Base-by-base conservation (phyloP, 1,139 yeast genomes). In the Saccharomyces hybrid region DNA sequence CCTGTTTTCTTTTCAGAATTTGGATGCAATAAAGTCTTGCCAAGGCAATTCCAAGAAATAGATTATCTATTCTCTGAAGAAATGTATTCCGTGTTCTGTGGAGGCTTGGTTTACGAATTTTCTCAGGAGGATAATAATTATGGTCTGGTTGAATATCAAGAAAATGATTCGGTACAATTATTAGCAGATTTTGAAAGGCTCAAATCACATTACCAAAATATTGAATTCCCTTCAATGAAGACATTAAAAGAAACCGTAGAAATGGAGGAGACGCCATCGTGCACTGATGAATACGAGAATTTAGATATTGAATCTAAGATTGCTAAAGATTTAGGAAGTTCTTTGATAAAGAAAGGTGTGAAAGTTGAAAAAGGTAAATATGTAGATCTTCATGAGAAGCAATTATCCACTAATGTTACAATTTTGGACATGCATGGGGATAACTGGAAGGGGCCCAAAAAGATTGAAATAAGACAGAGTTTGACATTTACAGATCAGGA, bases 31-130 rank as follows among this genome's bases (percentile, higher is more conserved):
- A 85, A 82, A 59, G 86, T 88, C 1, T 67, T 75, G 14, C 98
- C 98, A 6, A 80, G 99, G 62, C 67, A 74, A 20, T 93, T 93
- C 70, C 87, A 84, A 48, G 99, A 93, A 69, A 83, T 91, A 32
- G 76, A 74, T 16, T 73, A 91, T 31, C 72, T 93, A 56, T 86
- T 85, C 70, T 84, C 95, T 1, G 69, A 72, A 25, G 81, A 85
- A 59, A 89, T 93, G 97, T 75, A 84, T 41, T 78, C 79, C 34
- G 90, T 86, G 2, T 91, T 90, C 70, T 83, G 93, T 57, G 99
- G 99, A 7, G 99, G 99, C 0, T 75, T 93, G 56, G 95, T 89
- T 2, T 93, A 93, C 69, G 98, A 93, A 69, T 93, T 79, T 71
- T 81, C 95, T 1, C 93, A 90, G 70, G 98, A 89, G 66, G 81